Base-by-base conservation (phyloP, 768 basidiomycete species). In the Dictyophora rubrovolvata region DNA sequence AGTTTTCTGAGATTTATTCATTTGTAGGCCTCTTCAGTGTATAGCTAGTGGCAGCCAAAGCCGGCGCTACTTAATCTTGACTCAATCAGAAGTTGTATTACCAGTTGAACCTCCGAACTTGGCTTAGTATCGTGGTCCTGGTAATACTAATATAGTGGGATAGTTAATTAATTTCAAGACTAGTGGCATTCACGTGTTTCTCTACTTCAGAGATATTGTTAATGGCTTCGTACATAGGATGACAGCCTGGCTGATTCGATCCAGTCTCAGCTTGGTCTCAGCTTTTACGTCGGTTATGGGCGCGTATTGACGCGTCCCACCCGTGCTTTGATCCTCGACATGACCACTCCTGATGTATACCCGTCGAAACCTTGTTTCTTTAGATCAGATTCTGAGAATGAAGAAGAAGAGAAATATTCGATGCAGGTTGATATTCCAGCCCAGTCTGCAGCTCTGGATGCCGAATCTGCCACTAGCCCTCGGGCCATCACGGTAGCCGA, bases 261-360 rank as follows among this genome's bases (percentile, higher is more conserved):
- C n/a, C n/a, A n/a, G 28, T 28, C 28, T 28, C 28, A 28, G 28
- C 28, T 42, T n/a, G 42, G 42, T 5, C 12, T 9, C 12, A 4
- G n/a, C 12, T 14, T 42, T n/a, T 12, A 42, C 42, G 42, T 42
- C 42, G 11, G 36, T 49, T 54, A 18, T 52, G 54, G 60, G 42
- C 55, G 60, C 21, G 37, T 53, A 46, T 57, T 48, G 46, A 61
- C 61, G 61, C 61, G 61, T 61, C 23, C 11, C 21, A 28, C 28
- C 7, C 28, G 28, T 28, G 28, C 28, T 28, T 28, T 28, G 28
- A 28, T 28, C 28, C 7, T n/a, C 23, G 10, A 35, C 53, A 33
- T 17, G 35, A n/a, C 48, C 28, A 17, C 48, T 5, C 36, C 42
- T 61, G 5, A 2, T 8, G 21, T 51, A 22, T 22, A 6, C 21